phyloP scores from a whole-genome alignment of 2,329 filamentous ascomycete species.

The Neospermospora avenae region DNA sequence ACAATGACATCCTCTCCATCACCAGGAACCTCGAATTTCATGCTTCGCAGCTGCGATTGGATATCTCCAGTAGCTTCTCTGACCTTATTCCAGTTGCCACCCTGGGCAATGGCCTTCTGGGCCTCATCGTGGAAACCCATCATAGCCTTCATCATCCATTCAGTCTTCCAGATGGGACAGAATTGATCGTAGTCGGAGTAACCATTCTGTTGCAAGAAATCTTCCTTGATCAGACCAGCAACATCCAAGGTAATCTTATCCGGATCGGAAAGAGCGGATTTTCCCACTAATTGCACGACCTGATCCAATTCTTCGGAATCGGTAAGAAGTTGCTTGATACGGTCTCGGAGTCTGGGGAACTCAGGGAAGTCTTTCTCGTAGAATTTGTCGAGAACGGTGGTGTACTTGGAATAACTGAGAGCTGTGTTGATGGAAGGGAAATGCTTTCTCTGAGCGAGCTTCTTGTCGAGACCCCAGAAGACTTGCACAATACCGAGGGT shows the following conservation, averaged over 20 bases:
- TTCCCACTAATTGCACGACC: slow-evolving; percentile 96
- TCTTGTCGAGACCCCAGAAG: slow-evolving; percentile 99
- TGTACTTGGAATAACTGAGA: slow-evolving; percentile 97
- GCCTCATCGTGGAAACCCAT: slow-evolving; percentile 97
- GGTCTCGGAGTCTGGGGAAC: slow-evolving; percentile 88
- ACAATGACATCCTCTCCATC: slow-evolving; percentile 77
- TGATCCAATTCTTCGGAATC: slow-evolving; percentile 97
- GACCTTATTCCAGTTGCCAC: slow-evolving; percentile 89
- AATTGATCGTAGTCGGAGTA: slow-evolving; percentile 99
- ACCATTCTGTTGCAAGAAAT: slow-evolving; percentile 98
- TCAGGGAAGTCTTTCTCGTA: slow-evolving; percentile 93
- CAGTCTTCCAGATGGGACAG: slow-evolving; percentile 99
- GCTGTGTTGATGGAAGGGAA: slow-evolving; percentile 98
- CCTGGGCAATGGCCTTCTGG: slow-evolving; percentile 90
- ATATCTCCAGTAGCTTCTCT: slow-evolving; percentile 86
- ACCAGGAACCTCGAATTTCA: slow-evolving; percentile 94
- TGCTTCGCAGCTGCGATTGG: slow-evolving; percentile 77
- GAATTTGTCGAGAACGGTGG: slow-evolving; percentile 79
- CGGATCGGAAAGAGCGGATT: slow-evolving; percentile 89
- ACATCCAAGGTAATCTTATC: slow-evolving; percentile 99
- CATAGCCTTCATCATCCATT: slow-evolving; percentile 99
- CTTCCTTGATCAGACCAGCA: slow-evolving; percentile 89
- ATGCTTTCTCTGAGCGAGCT: slow-evolving; percentile 97
- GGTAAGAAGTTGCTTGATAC: slow-evolving; percentile 88
- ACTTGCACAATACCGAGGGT: slow-evolving; percentile 98